Evolutionary conservation across 805 yeast genomes (phyloP), one percentile per base, ranked within the genome.

Genomic region (Scheffersomyces ergatensis): DNA sequence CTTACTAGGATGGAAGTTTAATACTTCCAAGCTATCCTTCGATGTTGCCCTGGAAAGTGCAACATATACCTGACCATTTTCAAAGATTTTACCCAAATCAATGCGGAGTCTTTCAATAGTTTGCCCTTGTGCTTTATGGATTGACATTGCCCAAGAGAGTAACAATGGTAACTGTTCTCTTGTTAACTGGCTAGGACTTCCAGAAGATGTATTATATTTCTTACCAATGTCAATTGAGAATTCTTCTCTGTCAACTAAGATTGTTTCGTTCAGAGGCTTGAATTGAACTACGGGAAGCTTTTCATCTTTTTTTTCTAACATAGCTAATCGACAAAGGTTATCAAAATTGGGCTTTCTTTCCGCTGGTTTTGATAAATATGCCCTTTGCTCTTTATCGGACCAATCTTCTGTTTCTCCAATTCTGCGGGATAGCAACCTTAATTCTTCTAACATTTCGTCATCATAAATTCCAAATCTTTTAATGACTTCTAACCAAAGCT

Each of bases 111-210:
- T 60, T 32, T 77, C 80, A 34, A 86, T 72, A 0, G 95, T 85
- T 63, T 86, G 95, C 2, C 95, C 95, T 57, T 86, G 95, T 0
- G 93, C 79, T 57, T 86, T 86, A 55, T 86, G 95, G 37, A 86
- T 86, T 0, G 93, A 86, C 49, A 86, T 59, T 0, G 95, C 89
- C 93, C 93, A 86, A 18, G 93, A 81, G 27, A 86, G 62, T 42
- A 84, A 67, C 23, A 86, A 64, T 1, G 95, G 95, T 2, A 85
- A 49, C 55, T 86, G 95, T 0, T 47, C 55, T 53, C 90, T 69
- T 6, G 58, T 58, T 7, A 72, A 41, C 36, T 53, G 54, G n/a
- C 46, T 47, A 2, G 44, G 48, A 16, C 43, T 39, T n/a, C 43
- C 46, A 5, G 36, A 16, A 2, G 11, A 6, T 21, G 39, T 27